Evolutionary conservation across 164 flowering plant species (phyloP).

Genomic region (Aristolochia californica): DNA sequence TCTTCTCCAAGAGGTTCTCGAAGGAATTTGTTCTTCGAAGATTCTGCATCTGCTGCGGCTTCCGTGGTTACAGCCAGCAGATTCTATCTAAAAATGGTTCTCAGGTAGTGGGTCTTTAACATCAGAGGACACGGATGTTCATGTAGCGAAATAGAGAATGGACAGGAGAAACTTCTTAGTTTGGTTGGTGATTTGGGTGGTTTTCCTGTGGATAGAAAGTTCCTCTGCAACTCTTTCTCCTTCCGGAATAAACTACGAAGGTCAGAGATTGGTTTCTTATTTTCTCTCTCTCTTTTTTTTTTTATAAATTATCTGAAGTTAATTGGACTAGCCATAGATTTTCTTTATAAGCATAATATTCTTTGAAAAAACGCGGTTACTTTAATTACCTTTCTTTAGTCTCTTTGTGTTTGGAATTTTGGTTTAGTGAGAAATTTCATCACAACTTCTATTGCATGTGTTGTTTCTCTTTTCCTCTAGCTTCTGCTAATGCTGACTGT

Average conservation of each 20-base stretch:
- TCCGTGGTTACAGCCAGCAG: slow-evolving; percentile 5
- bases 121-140: slow-evolving; percentile 7
- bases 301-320: too few relatives aligned
- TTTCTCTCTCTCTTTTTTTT: too few relatives aligned
- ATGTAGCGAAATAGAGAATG: slow-evolving; percentile 24
- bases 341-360: too few relatives aligned
- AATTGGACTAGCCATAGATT: too few relatives aligned
- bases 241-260: slow-evolving; percentile 85
- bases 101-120: slow-evolving; percentile 17
- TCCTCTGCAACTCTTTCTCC: slow-evolving; percentile 83
- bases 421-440: too few relatives aligned
- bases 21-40: too few relatives aligned
- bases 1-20: too few relatives aligned
- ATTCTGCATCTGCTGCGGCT: background rate
- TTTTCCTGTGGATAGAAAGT: slow-evolving; percentile 37
- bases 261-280: slow-evolving; percentile 23
- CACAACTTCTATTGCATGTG: too few relatives aligned
- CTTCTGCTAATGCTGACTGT: background rate
- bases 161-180: slow-evolving; percentile 20
- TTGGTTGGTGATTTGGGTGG: slow-evolving; percentile 35
- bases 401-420: background rate
- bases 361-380: too few relatives aligned
- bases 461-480: background rate
- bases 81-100: slow-evolving; percentile 13
- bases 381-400: background rate